Conservation (phyloP, 495 filamentous ascomycete species). For the Aspergillus wentii region DNA sequence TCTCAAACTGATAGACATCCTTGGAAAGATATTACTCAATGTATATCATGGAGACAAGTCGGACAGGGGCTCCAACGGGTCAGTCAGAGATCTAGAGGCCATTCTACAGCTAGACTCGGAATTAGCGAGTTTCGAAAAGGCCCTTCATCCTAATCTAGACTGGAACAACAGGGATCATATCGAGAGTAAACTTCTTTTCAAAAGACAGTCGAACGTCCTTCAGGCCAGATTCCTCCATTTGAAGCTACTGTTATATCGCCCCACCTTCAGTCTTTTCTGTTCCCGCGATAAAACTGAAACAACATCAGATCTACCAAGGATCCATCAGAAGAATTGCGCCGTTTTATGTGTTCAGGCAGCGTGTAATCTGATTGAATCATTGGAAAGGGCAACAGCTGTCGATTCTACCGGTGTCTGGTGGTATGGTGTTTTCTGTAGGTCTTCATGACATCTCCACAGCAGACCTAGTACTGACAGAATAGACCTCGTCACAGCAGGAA, state of each 20-base stretch:
- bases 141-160: background rate
- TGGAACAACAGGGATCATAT: background rate
- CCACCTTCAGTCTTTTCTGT: slow-evolving; percentile 1
- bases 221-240: slow-evolving; percentile 7
- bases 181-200: background rate
- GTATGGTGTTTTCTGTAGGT: slow-evolving; percentile 14
- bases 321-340: too few species aligned
- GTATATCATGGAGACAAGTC: slow-evolving; percentile 9
- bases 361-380: slow-evolving; percentile 5
- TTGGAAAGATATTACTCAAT: slow-evolving; percentile 13
- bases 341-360: slow-evolving; percentile 9
- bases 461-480: background rate
- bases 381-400: slow-evolving; percentile 1
- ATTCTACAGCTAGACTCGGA: slow-evolving; percentile 5
- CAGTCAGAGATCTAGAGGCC: slow-evolving; percentile 1
- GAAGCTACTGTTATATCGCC: background rate
- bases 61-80: too few species aligned
- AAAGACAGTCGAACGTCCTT: slow-evolving; percentile 8
- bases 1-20: slow-evolving; percentile 18
- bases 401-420: slow-evolving; percentile 11
- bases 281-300: slow-evolving; percentile 3
- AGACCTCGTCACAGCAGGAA: background rate
- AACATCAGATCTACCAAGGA: too few species aligned
- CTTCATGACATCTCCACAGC: too few species aligned
- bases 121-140: slow-evolving; percentile 1